Conservation (phyloP, 768 basidiomycete species). For the Mycena latifolia region DNA sequence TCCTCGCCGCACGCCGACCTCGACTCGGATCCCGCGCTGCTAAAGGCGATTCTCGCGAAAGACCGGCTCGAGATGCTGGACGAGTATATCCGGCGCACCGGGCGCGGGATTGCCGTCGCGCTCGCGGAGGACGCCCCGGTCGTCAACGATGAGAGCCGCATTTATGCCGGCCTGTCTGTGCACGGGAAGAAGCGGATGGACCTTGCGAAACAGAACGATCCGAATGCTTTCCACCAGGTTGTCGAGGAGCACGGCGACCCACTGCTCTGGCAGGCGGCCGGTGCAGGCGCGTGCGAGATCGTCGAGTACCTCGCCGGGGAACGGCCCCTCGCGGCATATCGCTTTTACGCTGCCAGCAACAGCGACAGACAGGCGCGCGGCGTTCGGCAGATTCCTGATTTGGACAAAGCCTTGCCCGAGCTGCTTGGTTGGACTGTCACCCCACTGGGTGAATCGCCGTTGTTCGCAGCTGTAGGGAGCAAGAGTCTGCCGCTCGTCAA, state of each 20-base stretch:
- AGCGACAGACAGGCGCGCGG: constrained; percentile 55
- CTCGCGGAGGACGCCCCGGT: too few species aligned
- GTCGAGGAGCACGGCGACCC: constrained; percentile 35
- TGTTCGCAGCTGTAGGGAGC: constrained; percentile 58
- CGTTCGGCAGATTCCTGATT: constrained; percentile 30
- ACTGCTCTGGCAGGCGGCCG: constrained; percentile 59
- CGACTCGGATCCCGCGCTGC: constrained; percentile 5
- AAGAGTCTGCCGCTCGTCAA: constrained; percentile 55
- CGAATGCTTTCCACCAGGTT: too few species aligned
- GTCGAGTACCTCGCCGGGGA: constrained; percentile 62
- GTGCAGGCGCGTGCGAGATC: constrained; percentile 45
- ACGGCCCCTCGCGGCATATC: constrained; percentile 63
- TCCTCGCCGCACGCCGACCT: constrained; percentile 36
- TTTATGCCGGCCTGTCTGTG: too few species aligned
- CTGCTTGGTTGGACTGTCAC: constrained; percentile 65
- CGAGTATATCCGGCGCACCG: constrained; percentile 66
- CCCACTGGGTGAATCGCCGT: constrained; percentile 62
- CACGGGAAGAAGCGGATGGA: too few species aligned
- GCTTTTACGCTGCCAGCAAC: constrained; percentile 57
- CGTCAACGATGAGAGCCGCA: too few species aligned
- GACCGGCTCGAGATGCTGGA: constrained; percentile 67
- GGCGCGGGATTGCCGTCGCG: constrained; percentile 44
- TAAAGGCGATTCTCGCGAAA: constrained; percentile 46
- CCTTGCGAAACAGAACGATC: too few species aligned
- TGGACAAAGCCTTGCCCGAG: constrained; percentile 3